These are phyloP conservation scores for Sequoia sempervirens DNA, from an alignment of 75 land plant species.

Conservation along the genomic window DNA sequence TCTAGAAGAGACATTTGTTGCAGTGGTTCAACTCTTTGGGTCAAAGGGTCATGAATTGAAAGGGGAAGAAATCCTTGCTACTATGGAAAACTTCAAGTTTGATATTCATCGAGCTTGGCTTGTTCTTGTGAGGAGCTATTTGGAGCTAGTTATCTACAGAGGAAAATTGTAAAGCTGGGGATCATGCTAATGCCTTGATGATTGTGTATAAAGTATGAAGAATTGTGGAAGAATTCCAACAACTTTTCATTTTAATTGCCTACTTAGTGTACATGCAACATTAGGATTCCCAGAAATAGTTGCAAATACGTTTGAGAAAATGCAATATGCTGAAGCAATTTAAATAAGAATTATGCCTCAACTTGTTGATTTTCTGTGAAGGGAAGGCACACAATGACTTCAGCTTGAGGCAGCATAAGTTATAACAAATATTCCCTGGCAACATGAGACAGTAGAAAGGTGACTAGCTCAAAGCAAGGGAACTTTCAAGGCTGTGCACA, in stretches of 20 bases:
- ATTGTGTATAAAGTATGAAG: constrained; percentile 91
- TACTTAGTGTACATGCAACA: constrained; percentile 89
- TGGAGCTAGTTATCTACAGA: constrained; percentile 43
- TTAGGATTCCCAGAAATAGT: too few species aligned
- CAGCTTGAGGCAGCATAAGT: too few species aligned
- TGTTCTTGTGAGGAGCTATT: constrained; percentile 85
- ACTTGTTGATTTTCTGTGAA: too few species aligned
- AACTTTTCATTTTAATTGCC: constrained; percentile 92
- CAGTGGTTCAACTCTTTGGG: constrained; percentile 75
- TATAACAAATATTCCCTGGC: too few species aligned
- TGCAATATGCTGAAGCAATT: too few species aligned
- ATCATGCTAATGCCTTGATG: constrained; percentile 82
- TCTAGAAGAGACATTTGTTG: constrained; percentile 88
- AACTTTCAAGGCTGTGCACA: too few species aligned
- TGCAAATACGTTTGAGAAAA: too few species aligned
- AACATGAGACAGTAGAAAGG: too few species aligned
- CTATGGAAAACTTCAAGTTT: constrained; percentile 77
- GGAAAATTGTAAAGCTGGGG: constrained; percentile 82
- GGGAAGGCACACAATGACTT: too few species aligned
- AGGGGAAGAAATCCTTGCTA: constrained; percentile 82
- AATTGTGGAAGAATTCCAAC: constrained; percentile 82
- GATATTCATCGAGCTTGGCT: constrained; percentile 89
- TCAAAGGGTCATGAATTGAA: constrained; percentile 55
- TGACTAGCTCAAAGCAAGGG: too few species aligned
- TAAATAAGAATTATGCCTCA: too few species aligned